Base-by-base conservation (phyloP, 495 filamentous ascomycete species). In the Durotheca rogersii region DNA sequence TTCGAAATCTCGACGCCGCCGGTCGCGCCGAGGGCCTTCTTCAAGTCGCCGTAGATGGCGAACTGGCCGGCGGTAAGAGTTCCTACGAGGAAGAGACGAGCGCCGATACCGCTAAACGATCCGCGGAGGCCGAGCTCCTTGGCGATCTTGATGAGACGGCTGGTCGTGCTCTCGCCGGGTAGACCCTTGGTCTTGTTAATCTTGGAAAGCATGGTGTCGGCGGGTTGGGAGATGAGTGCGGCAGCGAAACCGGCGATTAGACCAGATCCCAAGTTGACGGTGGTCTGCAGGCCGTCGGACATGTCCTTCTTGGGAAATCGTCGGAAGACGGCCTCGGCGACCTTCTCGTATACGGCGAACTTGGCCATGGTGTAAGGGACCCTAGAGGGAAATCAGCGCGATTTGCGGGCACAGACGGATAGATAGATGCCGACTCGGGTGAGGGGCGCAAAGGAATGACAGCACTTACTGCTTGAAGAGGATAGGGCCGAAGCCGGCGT, bases 361-460 rank as follows among this genome's bases (percentile, higher is more conserved):
- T 98, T 98, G 80, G 94, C 80, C 93, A 98, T 96, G 71, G 93
- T 98, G 80, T 98, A 98, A 51, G 93, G 93, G 71, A 98, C 87
- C 82, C 89, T 95, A 38, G 21, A 6, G 9, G 21, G 33, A 18
- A 14, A 61, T 41, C 57, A 59, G 1, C 62, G 47, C 17, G 37
- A 41, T 4, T n/a, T 1, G 21, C n/a, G n/a, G n/a, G n/a, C n/a
- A n/a, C n/a, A n/a, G n/a, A n/a, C n/a, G n/a, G n/a, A n/a, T n/a
- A n/a, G n/a, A n/a, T n/a, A n/a, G n/a, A n/a, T n/a, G n/a, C n/a
- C n/a, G n/a, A n/a, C n/a, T n/a, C n/a, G n/a, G n/a, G n/a, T n/a
- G n/a, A n/a, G n/a, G n/a, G n/a, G n/a, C n/a, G n/a, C n/a, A n/a
- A n/a, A n/a, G n/a, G n/a, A n/a, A n/a, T n/a, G n/a, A n/a, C n/a